Evolutionary conservation across 1,284 basidiomycete species (phyloP).

Genomic region (Marasmius fiardii): DNA sequence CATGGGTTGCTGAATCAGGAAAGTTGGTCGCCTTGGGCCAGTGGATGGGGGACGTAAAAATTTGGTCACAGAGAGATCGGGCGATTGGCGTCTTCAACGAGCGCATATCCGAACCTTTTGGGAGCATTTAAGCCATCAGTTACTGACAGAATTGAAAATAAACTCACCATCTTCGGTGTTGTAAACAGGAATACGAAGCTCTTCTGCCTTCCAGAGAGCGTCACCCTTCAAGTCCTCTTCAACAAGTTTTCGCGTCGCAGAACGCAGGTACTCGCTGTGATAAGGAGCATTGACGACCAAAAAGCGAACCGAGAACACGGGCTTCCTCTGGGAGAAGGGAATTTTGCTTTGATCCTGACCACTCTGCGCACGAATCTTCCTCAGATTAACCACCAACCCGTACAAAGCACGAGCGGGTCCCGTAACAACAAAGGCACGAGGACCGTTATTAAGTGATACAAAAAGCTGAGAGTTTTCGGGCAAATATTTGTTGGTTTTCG

Average conservation of each 20-base stretch:
- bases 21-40: constrained; percentile 91
- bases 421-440: constrained; percentile 90
- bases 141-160: constrained; percentile 12
- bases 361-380: constrained; percentile 85
- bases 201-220: constrained; percentile 77
- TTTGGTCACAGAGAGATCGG: constrained; percentile 85
- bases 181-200: constrained; percentile 84
- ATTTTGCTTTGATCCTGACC: constrained; percentile 93
- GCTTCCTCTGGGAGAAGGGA: constrained; percentile 93
- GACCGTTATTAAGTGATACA: constrained; percentile 91
- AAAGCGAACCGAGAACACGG: constrained; percentile 92
- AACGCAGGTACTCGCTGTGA: constrained; percentile 86
- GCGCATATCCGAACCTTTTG: constrained; percentile 80
- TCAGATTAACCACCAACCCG: constrained; percentile 87
- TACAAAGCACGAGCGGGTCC: constrained; percentile 91
- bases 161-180: constrained; percentile 89
- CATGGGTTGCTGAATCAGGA: constrained; percentile 88
- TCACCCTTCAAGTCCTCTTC: constrained; percentile 73
- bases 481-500: constrained; percentile 87
- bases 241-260: constrained; percentile 74
- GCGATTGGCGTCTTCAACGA: constrained; percentile 64
- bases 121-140: constrained; percentile 20
- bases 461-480: constrained; percentile 75
- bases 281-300: constrained; percentile 94
- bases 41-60: constrained; percentile 89